Conservation (phyloP, 768 basidiomycete species). For the Lactifluus volemus region DNA sequence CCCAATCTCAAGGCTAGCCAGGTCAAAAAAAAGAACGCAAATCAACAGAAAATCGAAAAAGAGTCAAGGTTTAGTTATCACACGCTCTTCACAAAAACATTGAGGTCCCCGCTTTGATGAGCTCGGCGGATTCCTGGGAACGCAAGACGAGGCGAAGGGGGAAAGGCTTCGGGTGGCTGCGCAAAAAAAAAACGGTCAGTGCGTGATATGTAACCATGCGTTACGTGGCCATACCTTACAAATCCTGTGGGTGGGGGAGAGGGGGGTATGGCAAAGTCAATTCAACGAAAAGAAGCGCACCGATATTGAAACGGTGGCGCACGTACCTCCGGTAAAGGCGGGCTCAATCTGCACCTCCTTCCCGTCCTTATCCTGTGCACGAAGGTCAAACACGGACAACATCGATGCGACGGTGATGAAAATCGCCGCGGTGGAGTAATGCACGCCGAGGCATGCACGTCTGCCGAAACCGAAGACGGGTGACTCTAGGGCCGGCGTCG, state of each 20-base stretch:
- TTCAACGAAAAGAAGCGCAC: neutral
- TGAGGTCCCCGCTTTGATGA: constrained; percentile 12
- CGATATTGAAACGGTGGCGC: neutral
- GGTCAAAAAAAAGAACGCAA: neutral
- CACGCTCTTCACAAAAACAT: neutral
- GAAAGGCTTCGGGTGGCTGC: constrained; percentile 17
- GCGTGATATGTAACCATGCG: neutral
- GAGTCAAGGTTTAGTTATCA: neutral
- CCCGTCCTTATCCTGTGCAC: constrained; percentile 13
- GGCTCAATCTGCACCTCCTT: constrained; percentile 10
- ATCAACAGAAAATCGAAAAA: neutral
- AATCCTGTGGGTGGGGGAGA: neutral
- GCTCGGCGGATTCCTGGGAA: constrained; percentile 7
- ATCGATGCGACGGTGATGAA: constrained; percentile 16
- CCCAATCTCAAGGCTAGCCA: neutral
- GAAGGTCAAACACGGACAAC: constrained; percentile 15
- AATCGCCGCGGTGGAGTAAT: constrained; percentile 14
- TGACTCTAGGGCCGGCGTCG: constrained; percentile 12
- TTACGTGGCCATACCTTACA: constrained; percentile 7
- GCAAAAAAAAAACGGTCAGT: neutral
- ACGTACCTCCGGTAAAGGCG: constrained; percentile 18
- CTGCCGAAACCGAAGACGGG: constrained; percentile 18
- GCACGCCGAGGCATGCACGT: constrained; percentile 15
- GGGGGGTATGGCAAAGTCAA: neutral
- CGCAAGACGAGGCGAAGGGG: constrained; percentile 12